These are phyloP conservation scores for Peronospora tabacina DNA, from an alignment of 352 stramenopile species.

Conservation along the genomic window DNA sequence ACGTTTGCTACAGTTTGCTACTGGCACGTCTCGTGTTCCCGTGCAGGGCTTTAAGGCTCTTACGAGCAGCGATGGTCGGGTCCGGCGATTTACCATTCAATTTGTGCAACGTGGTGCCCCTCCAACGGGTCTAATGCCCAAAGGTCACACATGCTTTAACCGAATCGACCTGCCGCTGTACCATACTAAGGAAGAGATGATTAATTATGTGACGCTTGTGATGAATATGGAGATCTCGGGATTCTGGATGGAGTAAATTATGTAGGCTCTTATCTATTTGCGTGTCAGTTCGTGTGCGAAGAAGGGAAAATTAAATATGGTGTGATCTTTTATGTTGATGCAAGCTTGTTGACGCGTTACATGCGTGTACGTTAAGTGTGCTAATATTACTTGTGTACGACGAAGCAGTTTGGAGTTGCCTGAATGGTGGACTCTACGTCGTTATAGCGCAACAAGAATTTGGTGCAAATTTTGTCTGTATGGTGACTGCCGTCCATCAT, in stretches of 20 bases:
- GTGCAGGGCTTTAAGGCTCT: constrained; percentile 91
- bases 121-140: constrained; percentile 73
- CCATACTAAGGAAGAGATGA: constrained; percentile 89
- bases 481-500: constrained; percentile 79
- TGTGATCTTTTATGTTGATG: constrained; percentile 11
- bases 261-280: constrained; percentile 22
- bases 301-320: constrained; percentile 27
- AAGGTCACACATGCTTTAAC: constrained; percentile 95
- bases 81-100: constrained; percentile 93
- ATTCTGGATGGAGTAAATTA: constrained; percentile 92
- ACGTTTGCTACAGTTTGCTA: constrained; percentile 95
- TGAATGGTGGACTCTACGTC: constrained; percentile 61
- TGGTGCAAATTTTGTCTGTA: constrained; percentile 82
- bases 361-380: background rate
- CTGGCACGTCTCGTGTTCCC: constrained; percentile 77
- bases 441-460: constrained; percentile 56
- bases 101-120: constrained; percentile 71
- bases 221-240: constrained; percentile 97
- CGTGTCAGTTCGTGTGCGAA: constrained; percentile 10
- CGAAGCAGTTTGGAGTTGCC: constrained; percentile 58
- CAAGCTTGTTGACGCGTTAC: background rate
- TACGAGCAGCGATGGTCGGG: constrained; percentile 93
- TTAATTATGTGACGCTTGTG: constrained; percentile 94
- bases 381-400: constrained; percentile 65
- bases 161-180: constrained; percentile 96